phyloP scores from a whole-genome alignment of 805 yeast species.

The Priceomyces carsonii region DNA sequence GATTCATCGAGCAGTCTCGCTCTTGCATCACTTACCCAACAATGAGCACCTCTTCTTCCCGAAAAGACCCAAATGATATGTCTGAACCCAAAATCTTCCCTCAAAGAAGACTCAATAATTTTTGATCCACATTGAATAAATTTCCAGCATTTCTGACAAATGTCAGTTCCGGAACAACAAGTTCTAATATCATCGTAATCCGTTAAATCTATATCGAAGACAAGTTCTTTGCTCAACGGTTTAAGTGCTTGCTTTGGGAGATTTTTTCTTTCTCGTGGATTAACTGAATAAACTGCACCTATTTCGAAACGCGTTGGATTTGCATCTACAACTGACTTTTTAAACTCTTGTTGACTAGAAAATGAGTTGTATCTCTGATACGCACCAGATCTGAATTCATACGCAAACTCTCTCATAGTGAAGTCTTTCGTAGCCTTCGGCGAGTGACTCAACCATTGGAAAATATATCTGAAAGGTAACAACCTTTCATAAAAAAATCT shows the following conservation, averaged over 20 bases:
- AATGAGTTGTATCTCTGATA: constrained; percentile 89
- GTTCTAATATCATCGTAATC: constrained; percentile 94
- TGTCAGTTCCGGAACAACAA: constrained; percentile 83
- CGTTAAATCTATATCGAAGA: constrained; percentile 95
- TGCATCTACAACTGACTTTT: constrained; percentile 67
- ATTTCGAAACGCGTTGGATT: constrained; percentile 92
- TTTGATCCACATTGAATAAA: constrained; percentile 84
- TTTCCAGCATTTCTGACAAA: constrained; percentile 91
- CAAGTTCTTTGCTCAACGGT: constrained; percentile 83
- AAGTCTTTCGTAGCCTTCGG: constrained; percentile 74
- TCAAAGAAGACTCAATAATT: constrained; percentile 67
- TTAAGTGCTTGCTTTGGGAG: constrained; percentile 75
- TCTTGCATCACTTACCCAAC: constrained; percentile 90
- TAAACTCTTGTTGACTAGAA: constrained; percentile 66
- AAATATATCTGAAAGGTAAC: constrained; percentile 77
- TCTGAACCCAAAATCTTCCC: constrained; percentile 86
- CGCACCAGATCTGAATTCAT: constrained; percentile 83
- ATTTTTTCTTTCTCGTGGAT: constrained; percentile 82
- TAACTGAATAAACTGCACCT: constrained; percentile 87
- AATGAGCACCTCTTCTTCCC: constrained; percentile 98
- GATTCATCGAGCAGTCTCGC: constrained; percentile 76
- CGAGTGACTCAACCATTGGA: constrained; percentile 88
- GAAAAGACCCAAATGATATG: constrained; percentile 93
- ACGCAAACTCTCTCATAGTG: constrained; percentile 90
- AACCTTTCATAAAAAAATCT: constrained; percentile 65